phyloP scores from a whole-genome alignment of 768 basidiomycete genomes.

The Leccinum boreale region DNA sequence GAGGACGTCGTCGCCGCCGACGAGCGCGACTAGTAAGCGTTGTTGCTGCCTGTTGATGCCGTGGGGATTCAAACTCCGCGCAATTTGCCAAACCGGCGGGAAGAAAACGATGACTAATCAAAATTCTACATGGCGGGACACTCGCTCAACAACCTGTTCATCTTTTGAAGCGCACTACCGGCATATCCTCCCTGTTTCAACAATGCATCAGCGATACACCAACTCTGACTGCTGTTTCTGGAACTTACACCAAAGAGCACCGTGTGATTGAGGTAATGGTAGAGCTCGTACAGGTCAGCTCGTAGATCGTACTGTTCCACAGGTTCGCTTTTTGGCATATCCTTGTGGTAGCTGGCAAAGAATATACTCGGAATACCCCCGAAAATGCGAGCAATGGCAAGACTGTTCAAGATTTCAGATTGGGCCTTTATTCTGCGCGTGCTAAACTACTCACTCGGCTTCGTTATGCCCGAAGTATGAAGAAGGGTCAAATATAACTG shows the following conservation, averaged over 20 bases:
- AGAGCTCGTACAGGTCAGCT: conserved; percentile 70
- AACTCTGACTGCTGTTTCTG: not conserved
- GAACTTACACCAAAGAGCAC: conserved; percentile 69
- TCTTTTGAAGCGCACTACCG: conserved; percentile 48
- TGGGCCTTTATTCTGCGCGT: not conserved
- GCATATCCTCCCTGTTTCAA: conserved; percentile 47
- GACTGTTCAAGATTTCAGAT: conserved; percentile 37
- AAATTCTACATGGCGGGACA: conserved; percentile 14
- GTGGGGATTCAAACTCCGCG: conserved; percentile 14
- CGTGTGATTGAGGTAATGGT: conserved; percentile 82
- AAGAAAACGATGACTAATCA: conserved; percentile 13
- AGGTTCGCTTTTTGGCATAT: conserved; percentile 63
- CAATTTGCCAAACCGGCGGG: not conserved
- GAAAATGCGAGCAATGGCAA: conserved; percentile 77
- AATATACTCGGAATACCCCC: conserved; percentile 68
- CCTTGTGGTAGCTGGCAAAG: conserved; percentile 60
- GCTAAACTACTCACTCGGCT: conserved; percentile 58
- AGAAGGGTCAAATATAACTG: conserved; percentile 75
- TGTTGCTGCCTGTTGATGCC: conserved; percentile 26
- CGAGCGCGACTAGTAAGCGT: conserved; percentile 24
- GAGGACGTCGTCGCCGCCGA: conserved; percentile 18
- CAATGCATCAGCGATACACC: not conserved
- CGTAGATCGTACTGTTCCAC: conserved; percentile 61
- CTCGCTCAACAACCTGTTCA: conserved; percentile 38
- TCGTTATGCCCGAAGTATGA: conserved; percentile 81